Percentiles rank a stretch among this genome's conserved stretches.
Evolutionary conservation across 441 rosid species (phyloP).

Genomic region (Pelargonium fulgidum): DNA sequence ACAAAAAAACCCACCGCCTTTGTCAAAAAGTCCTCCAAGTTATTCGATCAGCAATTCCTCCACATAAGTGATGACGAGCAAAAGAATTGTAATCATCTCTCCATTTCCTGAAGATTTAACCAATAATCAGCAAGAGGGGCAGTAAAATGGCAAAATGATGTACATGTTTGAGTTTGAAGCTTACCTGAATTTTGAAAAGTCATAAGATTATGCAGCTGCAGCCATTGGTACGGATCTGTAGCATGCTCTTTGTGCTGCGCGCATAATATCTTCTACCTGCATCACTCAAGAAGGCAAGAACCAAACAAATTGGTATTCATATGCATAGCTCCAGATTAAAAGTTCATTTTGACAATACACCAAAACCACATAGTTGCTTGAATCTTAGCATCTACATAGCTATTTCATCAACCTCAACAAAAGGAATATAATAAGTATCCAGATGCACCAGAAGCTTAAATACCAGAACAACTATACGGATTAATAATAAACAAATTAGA

Average conservation of each 20-base stretch:
- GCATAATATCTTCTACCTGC: constrained; percentile 66
- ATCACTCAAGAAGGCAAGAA: constrained; percentile 14
- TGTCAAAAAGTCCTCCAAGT: constrained; percentile 15
- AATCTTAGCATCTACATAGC: too few relatives aligned
- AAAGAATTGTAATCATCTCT: background rate
- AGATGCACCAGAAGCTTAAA: background rate
- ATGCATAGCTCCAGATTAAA: background rate
- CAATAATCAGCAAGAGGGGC: background rate
- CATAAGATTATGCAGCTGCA: background rate
- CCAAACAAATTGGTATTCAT: background rate
- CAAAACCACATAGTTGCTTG: background rate
- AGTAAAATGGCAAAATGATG: background rate
- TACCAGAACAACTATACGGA: background rate
- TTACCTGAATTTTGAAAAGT: background rate
- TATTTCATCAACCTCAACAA: too few relatives aligned
- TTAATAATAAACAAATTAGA: background rate
- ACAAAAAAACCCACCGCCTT: constrained; percentile 18
- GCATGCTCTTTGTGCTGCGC: constrained; percentile 78
- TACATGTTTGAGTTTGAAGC: background rate
- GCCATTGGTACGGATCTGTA: constrained; percentile 33
- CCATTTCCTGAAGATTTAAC: background rate
- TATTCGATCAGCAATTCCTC: constrained; percentile 27
- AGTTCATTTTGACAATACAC: too few relatives aligned
- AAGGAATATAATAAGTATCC: too few relatives aligned
- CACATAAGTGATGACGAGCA: constrained; percentile 13